Evolutionary conservation across 495 filamentous ascomycete species (phyloP).

Genomic region (Neurospora hispaniola): DNA sequence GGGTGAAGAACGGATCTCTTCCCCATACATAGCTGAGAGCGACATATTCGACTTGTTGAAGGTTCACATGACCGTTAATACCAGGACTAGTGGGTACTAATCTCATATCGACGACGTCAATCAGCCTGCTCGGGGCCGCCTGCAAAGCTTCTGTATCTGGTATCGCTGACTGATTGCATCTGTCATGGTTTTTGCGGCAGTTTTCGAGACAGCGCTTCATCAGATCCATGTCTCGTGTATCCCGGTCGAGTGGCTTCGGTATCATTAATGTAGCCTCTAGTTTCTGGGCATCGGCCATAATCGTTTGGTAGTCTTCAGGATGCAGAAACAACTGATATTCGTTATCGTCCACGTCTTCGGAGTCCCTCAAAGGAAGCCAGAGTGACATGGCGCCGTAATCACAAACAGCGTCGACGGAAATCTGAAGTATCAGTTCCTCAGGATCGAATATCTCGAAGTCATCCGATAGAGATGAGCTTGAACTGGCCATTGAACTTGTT

Average conservation of each 20-base stretch:
- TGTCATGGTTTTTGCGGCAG: constrained; percentile 19
- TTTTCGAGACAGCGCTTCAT: constrained; percentile 5
- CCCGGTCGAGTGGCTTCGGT: background rate
- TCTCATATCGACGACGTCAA: constrained; percentile 16
- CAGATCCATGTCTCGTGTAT: background rate
- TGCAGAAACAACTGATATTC: background rate
- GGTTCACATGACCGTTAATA: constrained; percentile 3
- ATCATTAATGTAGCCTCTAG: background rate
- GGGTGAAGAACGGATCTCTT: constrained; percentile 15
- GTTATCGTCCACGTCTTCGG: background rate
- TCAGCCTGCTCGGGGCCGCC: constrained; percentile 19
- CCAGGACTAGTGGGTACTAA: constrained; percentile 4
- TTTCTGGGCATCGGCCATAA: background rate
- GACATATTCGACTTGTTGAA: constrained; percentile 16
- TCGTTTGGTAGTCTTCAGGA: background rate
- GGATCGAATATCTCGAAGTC: background rate
- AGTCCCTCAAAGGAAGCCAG: background rate
- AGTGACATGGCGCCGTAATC: background rate
- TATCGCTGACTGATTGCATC: constrained; percentile 4
- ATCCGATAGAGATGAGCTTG: background rate
- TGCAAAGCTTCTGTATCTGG: constrained; percentile 16
- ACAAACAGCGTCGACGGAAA: background rate
- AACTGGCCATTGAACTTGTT: background rate
- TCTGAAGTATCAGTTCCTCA: background rate
- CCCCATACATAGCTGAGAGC: constrained; percentile 27